Evolutionary conservation across 495 filamentous ascomycete species (phyloP), one percentile per base, ranked within the genome.

Genomic region (Neurospora hispaniola): DNA sequence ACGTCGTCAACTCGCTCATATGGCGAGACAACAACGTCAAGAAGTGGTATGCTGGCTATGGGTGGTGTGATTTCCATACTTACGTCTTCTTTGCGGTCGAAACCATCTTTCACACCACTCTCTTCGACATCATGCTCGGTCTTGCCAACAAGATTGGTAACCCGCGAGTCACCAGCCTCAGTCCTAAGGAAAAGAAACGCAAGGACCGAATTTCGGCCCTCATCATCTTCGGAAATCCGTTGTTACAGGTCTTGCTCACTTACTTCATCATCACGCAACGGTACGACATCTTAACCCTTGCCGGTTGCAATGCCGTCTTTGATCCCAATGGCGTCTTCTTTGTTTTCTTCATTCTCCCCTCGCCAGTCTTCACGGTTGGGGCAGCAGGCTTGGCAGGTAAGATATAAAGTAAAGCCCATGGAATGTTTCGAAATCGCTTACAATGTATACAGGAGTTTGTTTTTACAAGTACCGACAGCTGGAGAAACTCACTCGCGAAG

Each of bases 41-140:
- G 0, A 79, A 76, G 6, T 94, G 92, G 90, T 98, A 87, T 86
- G 83, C 87, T 71, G 96, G 96, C 27, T 77, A 82, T 5, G 91
- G 89, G 2, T 88, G 94, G 73, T 99, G 96, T 78, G 96, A 99
- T 80, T 78, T 98, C 38, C 87, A 97, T 79, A 85, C 88, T 70
- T 93, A 94, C 77, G 69, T 94, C 44, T 71, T 70, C 68, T 82
- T 71, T 43, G 77, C 82, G 23, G 81, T 90, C 72, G 85, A 90
- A 69, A 90, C 88, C 7, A 81, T 85, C 59, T 88, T 87, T 71
- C 85, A 92, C n/a, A 91, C 86, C 35, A 83, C 89, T 20, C 85
- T 93, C n/a, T 75, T 82, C 88, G 75, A 85, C 85, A 91, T 97
- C 74, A 91, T 96, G 79, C 88, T 90, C n/a, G 86, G 87, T 62